Evolutionary conservation across 495 filamentous ascomycete species (phyloP).

Genomic region (Corynascus novoguineensis): DNA sequence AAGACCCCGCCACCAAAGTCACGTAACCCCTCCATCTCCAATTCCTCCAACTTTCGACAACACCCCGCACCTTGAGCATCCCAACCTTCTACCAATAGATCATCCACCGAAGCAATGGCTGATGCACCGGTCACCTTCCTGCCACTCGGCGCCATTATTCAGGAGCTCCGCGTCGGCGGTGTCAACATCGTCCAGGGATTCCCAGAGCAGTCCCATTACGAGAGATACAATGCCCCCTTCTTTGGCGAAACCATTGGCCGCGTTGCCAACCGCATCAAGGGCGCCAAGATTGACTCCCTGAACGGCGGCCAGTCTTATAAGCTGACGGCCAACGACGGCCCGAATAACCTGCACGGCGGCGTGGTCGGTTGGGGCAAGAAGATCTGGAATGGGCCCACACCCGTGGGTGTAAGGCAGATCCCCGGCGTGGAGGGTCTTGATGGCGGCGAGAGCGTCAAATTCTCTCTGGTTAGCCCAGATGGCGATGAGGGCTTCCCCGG

Average conservation of each 20-base stretch:
- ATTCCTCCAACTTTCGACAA: constrained; percentile 3
- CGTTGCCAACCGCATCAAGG: constrained; percentile 77
- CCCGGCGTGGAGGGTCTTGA: constrained; percentile 48
- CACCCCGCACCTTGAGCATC: constrained; percentile 15
- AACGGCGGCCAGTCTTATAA: constrained; percentile 64
- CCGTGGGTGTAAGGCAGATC: constrained; percentile 45
- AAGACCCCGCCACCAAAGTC: neutral
- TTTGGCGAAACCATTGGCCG: constrained; percentile 94
- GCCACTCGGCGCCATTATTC: constrained; percentile 81
- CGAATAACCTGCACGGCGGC: constrained; percentile 81
- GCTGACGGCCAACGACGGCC: constrained; percentile 67
- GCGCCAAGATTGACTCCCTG: constrained; percentile 62
- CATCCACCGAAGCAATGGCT: constrained; percentile 29
- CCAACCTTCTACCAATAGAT: neutral
- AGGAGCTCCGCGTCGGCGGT: constrained; percentile 68
- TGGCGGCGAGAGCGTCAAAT: constrained; percentile 71
- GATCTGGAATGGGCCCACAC: constrained; percentile 69
- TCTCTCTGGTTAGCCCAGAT: constrained; percentile 64
- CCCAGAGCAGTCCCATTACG: constrained; percentile 65
- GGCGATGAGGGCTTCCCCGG: constrained; percentile 86
- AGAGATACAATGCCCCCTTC: constrained; percentile 63
- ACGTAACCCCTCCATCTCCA: neutral
- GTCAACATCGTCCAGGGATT: constrained; percentile 86
- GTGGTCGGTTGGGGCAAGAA: constrained; percentile 76
- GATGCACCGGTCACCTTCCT: constrained; percentile 59